Base-by-base conservation (phyloP, 2,329 filamentous ascomycete species). In the Cordyceps cateniannulata region DNA sequence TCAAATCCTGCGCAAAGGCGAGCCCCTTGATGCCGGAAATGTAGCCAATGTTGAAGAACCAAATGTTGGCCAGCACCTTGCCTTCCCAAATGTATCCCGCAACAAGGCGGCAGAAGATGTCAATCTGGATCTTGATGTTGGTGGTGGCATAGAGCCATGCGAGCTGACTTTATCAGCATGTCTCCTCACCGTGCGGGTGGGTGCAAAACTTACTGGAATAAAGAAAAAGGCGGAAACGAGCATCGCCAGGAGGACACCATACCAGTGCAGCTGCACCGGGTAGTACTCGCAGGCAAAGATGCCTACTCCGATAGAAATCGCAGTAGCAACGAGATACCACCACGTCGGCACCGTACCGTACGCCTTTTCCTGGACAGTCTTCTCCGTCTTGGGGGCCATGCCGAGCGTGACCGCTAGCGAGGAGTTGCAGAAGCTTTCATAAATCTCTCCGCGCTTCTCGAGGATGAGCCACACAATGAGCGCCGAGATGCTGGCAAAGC, bases 401-500 rank as follows among this genome's bases (percentile, higher is more conserved):
- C 29, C 18, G 32, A 45, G 57, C 29, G 14, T 22, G 1, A 59
- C 53, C 7, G 59, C 59, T 20, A 62, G 52, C 53, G 58, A n/a
- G 32, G 57, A 25, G 62, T 52, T 18, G 59, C 49, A 42, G 63
- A 64, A 7, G 59, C 63, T 18, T 38, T 53, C 12, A 49, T 50
- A 3, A n/a, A 72, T 62, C 12, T 66, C 69, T 3, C 65, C 60
- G 0, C 70, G 67, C 59, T 72, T 71, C 58, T 72, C 70, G 0
- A 72, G 66, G 8, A 68, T 65, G 2, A 71, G 59, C 70, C 70
- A 72, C 8, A 71, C 65, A 16, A 72, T 70, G 0, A 72, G 67
- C 1, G 70, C 71, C 0, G 78, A 76, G 27, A 83, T 75, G 14
- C 78, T 77, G 5, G 81, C 81, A 60, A 84, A 83, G 1, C 77